Evolutionary conservation across 2,329 filamentous ascomycete genomes (phyloP), one percentile per base, ranked within the genome.

Genomic region (Monosporascus sp.): DNA sequence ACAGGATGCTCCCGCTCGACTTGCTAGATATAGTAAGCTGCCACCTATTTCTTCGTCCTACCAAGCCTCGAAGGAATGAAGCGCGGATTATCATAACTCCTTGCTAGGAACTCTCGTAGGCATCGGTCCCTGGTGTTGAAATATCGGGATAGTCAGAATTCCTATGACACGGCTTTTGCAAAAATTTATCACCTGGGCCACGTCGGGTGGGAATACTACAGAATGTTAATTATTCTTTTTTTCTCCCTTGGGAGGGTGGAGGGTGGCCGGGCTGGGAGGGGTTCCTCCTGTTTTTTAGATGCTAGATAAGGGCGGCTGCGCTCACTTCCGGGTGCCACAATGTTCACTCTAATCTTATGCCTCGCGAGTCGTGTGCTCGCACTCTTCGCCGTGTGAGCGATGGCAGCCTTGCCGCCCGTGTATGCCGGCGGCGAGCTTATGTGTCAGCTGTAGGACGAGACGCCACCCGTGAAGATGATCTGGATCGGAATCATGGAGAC

Each of bases 1-100:
- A 48, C 60, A 64, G 48, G 53, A 68, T 47, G 62, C 57, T 5
- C 65, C 64, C 14, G 65, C 65, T 37, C 60, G 58, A 31, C 63
- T 63, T 2, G 63, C 65, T 15, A 67, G 54, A 47, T 67, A 66
- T 7, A 67, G 56, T 11, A 63, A 40, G 8, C 53, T 59, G 2
- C 66, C 65, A 6, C 55, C 62, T 63, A 66, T 67, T 18, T 67
- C 65, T 50, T 67, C 62, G 15, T 65, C 60, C 56, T 54, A 28
- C 65, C 65, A 26, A 63, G 62, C 8, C 58, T 58, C 15, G 59
- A 59, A 1, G 64, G 63, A 28, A 67, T 65, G 41, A 58, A 67
- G 7, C 17, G 45, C 2, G 43, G 49, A 11, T 67, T 47, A 2
- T 58, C 56, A 2, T 49, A 52, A 4, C 51, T 66, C 63, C 37